Evolutionary conservation across 2,329 filamentous ascomycete genomes (phyloP), one percentile per base, ranked within the genome.

Genomic region (Zymoseptoria brevis): DNA sequence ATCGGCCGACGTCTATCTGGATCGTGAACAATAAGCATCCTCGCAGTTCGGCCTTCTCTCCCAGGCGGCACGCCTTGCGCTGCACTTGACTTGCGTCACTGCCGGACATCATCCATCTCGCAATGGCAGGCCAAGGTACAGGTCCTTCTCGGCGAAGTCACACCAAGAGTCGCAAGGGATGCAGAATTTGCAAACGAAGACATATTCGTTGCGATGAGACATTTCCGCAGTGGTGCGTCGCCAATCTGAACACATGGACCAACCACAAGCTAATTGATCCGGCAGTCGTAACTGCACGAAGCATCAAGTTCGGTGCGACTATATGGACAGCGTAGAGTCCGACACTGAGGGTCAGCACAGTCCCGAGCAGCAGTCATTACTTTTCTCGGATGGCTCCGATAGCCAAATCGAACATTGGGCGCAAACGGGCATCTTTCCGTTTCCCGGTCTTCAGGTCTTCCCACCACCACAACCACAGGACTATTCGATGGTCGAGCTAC

Each of bases 181-280:
- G 94, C 82, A 93, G 95, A 71, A 96, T 91, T 63, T 99, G 94
- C 83, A 99, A 99, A 78, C 87, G 89, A 74, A 86, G 94, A 73
- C 94, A 99, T 76, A 99, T 99, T 73, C 85, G 94, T 70, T 99
- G 94, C 77, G 94, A 99, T 73, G 94, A 99, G 76, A 96, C 86
- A 67, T 96, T 96, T 71, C 94, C 94, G 55, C 94, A 99, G 83
- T 99, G 93, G 91, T 96, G 81, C 69, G 82, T 65, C 19, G 7
- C 22, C 22, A 8, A 5, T 30, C 16, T 19, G 30, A 26, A 54
- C 22, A 50, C 50, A 8, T 19, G 24, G 41, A n/a, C 19, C 19
- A 26, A 35, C n/a, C 8, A n/a, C 13, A 19, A 54, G 26, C 5
- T 13, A 19, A 51, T 3, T 9, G n/a, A 11, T 13, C 16, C 19